Evolutionary conservation across 2,329 filamentous ascomycete species (phyloP).

Genomic region (Trichoderma atroviride): DNA sequence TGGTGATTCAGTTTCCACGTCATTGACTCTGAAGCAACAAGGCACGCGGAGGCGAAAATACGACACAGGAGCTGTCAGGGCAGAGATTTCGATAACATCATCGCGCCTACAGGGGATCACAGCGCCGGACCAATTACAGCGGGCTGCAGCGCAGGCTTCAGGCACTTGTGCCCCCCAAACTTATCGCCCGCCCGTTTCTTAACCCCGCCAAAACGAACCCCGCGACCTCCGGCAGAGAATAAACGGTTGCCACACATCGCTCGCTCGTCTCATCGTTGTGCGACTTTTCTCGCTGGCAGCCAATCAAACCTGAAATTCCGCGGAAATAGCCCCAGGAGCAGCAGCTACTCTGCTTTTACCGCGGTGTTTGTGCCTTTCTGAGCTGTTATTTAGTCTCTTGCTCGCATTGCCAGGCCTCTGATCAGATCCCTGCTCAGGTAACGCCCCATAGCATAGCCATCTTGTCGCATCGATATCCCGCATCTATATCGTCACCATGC

Average conservation of each 20-base stretch:
- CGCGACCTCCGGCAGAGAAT: slow-evolving; percentile 20
- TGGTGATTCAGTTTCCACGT: slow-evolving; percentile 21
- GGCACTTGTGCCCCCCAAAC: not conserved
- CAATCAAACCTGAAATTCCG: not conserved
- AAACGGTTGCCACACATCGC: slow-evolving; percentile 6
- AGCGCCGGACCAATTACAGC: slow-evolving; percentile 17
- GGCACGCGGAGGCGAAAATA: slow-evolving; percentile 5
- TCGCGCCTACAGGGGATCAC: not conserved
- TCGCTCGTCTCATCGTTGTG: not conserved
- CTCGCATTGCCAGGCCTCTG: not conserved
- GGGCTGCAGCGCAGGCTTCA: not conserved
- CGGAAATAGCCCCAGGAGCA: not conserved
- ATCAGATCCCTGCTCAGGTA: not conserved
- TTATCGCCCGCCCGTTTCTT: not conserved
- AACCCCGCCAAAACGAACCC: slow-evolving; percentile 21
- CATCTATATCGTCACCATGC: slow-evolving; percentile 35
- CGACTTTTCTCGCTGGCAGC: not conserved
- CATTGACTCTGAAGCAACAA: slow-evolving; percentile 15
- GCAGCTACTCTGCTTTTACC: not conserved
- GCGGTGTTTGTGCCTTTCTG: not conserved
- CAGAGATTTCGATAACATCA: slow-evolving; percentile 19
- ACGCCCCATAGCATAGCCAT: not conserved
- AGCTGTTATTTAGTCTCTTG: not conserved
- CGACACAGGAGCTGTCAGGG: slow-evolving; percentile 14
- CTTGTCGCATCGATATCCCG: not conserved